These are phyloP conservation scores for Trichoderma atrobrunneum DNA, from an alignment of 2,329 filamentous ascomycete genomes.

Conservation along the genomic window DNA sequence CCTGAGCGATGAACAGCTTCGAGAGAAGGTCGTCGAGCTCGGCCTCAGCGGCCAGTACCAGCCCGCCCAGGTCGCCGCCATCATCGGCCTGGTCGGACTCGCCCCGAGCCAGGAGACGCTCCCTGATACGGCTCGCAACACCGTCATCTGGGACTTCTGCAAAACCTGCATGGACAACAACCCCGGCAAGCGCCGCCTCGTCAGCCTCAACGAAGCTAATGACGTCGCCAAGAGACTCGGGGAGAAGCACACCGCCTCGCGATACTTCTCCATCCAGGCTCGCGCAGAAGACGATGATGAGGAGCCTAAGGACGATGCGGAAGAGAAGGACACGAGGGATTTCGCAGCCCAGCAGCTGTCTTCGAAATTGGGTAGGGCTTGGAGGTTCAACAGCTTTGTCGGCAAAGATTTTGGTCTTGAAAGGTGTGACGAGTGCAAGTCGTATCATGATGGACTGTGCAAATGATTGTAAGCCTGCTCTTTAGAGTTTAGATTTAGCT, in stretches of 20 bases:
- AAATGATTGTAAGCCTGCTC: not conserved
- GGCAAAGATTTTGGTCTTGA: conserved; percentile 19
- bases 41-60: conserved; percentile 32
- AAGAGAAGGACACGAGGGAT: conserved; percentile 28
- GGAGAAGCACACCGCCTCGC: conserved; percentile 43
- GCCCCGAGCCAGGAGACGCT: conserved; percentile 20
- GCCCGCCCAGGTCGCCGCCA: conserved; percentile 25
- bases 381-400: conserved; percentile 22
- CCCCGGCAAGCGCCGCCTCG: conserved; percentile 46
- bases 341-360: conserved; percentile 31
- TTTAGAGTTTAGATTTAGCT: not conserved
- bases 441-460: conserved; percentile 19
- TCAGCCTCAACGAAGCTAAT: conserved; percentile 55
- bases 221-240: conserved; percentile 56
- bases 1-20: conserved; percentile 24
- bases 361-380: conserved; percentile 21
- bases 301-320: conserved; percentile 25
- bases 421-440: conserved; percentile 20
- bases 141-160: conserved; percentile 37
- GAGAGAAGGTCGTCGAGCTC: conserved; percentile 23
- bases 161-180: conserved; percentile 31
- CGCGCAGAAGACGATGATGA: conserved; percentile 29
- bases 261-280: conserved; percentile 37
- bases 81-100: conserved; percentile 30
- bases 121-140: conserved; percentile 5